Evolutionary conservation across 1,139 yeast genomes (phyloP).

Genomic region (Lodderomyces pseudojiufengensis): DNA sequence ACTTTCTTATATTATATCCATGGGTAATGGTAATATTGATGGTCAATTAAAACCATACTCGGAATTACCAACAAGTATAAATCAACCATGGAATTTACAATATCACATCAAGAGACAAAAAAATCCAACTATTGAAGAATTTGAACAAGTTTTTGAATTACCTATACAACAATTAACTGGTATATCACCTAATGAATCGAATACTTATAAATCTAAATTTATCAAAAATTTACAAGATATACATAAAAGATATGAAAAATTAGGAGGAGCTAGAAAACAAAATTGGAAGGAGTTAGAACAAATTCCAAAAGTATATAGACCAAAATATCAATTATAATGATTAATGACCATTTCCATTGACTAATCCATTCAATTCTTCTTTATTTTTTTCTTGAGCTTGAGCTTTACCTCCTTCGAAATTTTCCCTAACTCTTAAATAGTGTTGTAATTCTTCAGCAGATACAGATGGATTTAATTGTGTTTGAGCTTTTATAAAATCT

Average conservation of each 20-base stretch:
- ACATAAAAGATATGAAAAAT: slow-evolving; percentile 7
- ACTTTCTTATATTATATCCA: slow-evolving; percentile 7
- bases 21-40: slow-evolving; percentile 5
- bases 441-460: slow-evolving; percentile 84
- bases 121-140: background rate
- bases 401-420: slow-evolving; percentile 62
- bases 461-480: slow-evolving; percentile 76
- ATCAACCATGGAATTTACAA: slow-evolving; percentile 7
- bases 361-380: background rate
- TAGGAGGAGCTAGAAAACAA: slow-evolving; percentile 8
- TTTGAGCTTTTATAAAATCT: slow-evolving; percentile 74
- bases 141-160: slow-evolving; percentile 4
- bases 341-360: slow-evolving; percentile 3
- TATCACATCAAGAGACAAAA: slow-evolving; percentile 7
- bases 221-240: background rate
- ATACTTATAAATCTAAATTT: background rate
- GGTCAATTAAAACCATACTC: background rate
- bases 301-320: slow-evolving; percentile 9
- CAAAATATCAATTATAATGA: slow-evolving; percentile 7
- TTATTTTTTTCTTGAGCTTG: slow-evolving; percentile 19
- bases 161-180: slow-evolving; percentile 5
- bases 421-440: slow-evolving; percentile 70
- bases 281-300: slow-evolving; percentile 8
- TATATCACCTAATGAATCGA: background rate
- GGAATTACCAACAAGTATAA: slow-evolving; percentile 3